Percentiles rank a stretch among this genome's conserved stretches.
Conservation (phyloP, 176 grass and related monocot species). For the Tillandsia fasciculata region DNA sequence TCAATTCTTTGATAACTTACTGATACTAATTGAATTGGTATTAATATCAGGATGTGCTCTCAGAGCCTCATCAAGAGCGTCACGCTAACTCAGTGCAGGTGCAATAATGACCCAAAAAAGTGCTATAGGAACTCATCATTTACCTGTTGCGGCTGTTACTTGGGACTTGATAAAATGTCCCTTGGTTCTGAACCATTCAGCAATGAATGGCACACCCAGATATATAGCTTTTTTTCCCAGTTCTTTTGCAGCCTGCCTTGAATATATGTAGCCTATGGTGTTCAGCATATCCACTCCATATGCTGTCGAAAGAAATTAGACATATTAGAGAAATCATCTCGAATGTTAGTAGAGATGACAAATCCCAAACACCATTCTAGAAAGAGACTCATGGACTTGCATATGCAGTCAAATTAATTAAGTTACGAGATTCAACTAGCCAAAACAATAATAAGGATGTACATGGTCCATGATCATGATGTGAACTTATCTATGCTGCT, state of each 20-base stretch:
- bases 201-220: slow-evolving; percentile 87
- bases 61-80: no score
- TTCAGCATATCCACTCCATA: slow-evolving; percentile 92
- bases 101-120: slow-evolving; percentile 11
- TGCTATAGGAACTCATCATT: slow-evolving; percentile 8
- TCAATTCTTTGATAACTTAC: neutral
- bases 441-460: no score
- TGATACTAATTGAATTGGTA: neutral
- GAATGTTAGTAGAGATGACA: neutral
- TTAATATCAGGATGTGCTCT: no score
- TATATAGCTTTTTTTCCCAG: slow-evolving; percentile 86
- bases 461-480: no score
- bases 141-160: slow-evolving; percentile 89
- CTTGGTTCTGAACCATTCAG: slow-evolving; percentile 99
- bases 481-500: no score
- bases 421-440: no score
- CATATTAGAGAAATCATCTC: no score
- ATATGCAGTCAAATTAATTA: no score
- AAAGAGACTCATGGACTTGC: neutral
- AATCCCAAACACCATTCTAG: neutral
- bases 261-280: slow-evolving; percentile 95
- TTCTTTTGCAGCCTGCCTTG: slow-evolving; percentile 92
- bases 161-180: slow-evolving; percentile 99
- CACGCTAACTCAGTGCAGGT: neutral
- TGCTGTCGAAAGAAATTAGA: slow-evolving; percentile 30